Evolutionary conservation across 2,329 filamentous ascomycete genomes (phyloP).

Genomic region (Mycocentrospora acerina): DNA sequence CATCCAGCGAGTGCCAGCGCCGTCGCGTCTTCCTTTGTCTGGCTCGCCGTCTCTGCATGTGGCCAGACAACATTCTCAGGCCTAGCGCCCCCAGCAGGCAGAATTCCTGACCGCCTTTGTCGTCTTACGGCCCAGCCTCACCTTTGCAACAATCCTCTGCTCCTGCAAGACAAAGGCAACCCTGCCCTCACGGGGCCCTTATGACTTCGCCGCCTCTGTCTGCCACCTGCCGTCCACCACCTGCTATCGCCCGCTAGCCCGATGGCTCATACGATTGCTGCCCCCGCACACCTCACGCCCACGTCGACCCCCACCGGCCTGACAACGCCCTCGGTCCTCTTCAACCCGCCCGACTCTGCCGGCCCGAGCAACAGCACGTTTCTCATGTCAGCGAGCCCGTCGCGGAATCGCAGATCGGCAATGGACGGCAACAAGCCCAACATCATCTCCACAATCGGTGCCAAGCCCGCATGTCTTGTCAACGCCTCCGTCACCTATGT

Average conservation of each 20-base stretch:
- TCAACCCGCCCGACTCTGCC: conserved; percentile 51
- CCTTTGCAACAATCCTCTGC: conserved; percentile 23
- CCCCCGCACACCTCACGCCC: conserved; percentile 22
- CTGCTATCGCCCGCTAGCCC: conserved; percentile 14
- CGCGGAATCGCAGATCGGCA: conserved; percentile 51
- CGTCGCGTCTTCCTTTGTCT: conserved; percentile 15
- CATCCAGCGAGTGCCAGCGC: too few relatives aligned
- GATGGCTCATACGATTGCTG: conserved; percentile 34
- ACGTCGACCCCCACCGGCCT: conserved; percentile 26
- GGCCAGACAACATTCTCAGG: too few relatives aligned
- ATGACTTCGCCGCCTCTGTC: conserved; percentile 12
- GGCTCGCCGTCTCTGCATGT: conserved; percentile 17
- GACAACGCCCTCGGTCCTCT: conserved; percentile 44
- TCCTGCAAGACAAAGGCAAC: conserved; percentile 17
- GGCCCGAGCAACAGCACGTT: conserved; percentile 75
- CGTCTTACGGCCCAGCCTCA: conserved; percentile 14
- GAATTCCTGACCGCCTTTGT: conserved; percentile 14
- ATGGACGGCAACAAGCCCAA: conserved; percentile 80
- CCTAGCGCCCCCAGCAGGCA: too few relatives aligned
- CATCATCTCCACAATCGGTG: conserved; percentile 63
- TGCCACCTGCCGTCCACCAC: too few relatives aligned
- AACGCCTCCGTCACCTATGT: conserved; percentile 99
- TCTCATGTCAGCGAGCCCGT: conserved; percentile 79
- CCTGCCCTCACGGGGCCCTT: conserved; percentile 21
- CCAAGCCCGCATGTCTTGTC: conserved; percentile 86